These are phyloP conservation scores for Medicago lupulina DNA, from an alignment of 306 rosid genomes.

Conservation along the genomic window DNA sequence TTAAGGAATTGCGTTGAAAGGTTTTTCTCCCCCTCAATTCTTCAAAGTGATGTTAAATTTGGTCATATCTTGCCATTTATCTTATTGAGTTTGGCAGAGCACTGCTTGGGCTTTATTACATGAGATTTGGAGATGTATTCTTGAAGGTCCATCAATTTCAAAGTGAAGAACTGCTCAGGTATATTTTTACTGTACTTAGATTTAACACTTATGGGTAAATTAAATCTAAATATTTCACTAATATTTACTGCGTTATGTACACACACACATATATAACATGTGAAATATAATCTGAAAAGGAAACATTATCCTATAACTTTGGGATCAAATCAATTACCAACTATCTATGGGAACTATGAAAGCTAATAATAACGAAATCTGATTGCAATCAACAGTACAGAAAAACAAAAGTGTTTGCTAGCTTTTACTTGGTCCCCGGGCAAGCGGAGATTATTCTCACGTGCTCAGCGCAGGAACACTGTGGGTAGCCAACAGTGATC, in stretches of 20 bases:
- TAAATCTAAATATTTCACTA: conserved; percentile 9
- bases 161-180: conserved; percentile 86
- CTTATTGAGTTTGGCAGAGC: conserved; percentile 62
- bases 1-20: conserved; percentile 87
- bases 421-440: no score
- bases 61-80: no score
- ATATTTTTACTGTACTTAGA: conserved; percentile 36
- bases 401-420: no score
- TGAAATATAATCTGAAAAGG: conserved; percentile 8
- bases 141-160: conserved; percentile 75
- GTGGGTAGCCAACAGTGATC: no score
- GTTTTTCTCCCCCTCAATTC: conserved; percentile 41
- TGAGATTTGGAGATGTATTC: conserved; percentile 97
- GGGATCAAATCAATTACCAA: neutral
- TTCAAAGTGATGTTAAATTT: neutral
- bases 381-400: neutral
- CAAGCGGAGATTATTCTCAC: no score
- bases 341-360: conserved; percentile 3
- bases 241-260: neutral
- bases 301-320: conserved; percentile 7
- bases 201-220: conserved; percentile 19
- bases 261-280: neutral
- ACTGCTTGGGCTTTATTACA: conserved; percentile 71
- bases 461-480: no score
- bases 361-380: conserved; percentile 11